Evolutionary conservation across 495 filamentous ascomycete species (phyloP).

Genomic region (Sordaria brevicollis): DNA sequence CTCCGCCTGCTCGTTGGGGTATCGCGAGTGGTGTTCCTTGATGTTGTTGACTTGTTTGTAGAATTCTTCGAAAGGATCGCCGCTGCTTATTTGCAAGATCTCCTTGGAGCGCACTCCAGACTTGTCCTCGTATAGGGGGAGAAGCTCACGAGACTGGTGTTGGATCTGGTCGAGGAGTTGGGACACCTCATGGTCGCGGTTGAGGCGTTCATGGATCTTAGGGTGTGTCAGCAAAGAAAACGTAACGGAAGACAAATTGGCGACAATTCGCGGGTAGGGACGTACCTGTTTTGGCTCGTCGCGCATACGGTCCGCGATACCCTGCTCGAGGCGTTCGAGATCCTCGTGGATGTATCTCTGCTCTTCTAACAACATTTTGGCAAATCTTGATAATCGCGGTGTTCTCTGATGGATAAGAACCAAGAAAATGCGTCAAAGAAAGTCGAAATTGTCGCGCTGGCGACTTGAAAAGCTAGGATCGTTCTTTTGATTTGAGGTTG

Average conservation of each 20-base stretch:
- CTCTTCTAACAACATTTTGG: slow-evolving; percentile 76
- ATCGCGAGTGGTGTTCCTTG: slow-evolving; percentile 78
- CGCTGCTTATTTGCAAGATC: slow-evolving; percentile 71
- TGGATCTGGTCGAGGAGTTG: slow-evolving; percentile 79
- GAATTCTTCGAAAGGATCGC: slow-evolving; percentile 87
- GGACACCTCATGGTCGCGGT: slow-evolving; percentile 85
- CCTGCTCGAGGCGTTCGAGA: slow-evolving; percentile 87
- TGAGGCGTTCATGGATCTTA: slow-evolving; percentile 74
- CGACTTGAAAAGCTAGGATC: neutral
- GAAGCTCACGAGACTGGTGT: slow-evolving; percentile 67
- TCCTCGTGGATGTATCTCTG: slow-evolving; percentile 91
- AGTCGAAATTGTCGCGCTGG: neutral
- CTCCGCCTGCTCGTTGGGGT: slow-evolving; percentile 90
- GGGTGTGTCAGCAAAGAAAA: slow-evolving; percentile 17
- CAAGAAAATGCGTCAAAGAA: neutral
- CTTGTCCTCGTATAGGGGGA: slow-evolving; percentile 77
- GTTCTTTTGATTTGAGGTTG: neutral
- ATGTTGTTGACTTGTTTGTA: slow-evolving; percentile 73
- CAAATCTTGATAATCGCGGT: neutral
- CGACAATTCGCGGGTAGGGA: slow-evolving; percentile 7
- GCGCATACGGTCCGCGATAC: slow-evolving; percentile 75
- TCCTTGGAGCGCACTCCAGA: slow-evolving; percentile 63
- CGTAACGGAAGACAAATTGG: neutral
- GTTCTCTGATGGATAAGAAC: neutral
- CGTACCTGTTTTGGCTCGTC: slow-evolving; percentile 83